Evolutionary conservation across 148 eudicot genomes (phyloP).

Genomic region (Selenicereus undatus): DNA sequence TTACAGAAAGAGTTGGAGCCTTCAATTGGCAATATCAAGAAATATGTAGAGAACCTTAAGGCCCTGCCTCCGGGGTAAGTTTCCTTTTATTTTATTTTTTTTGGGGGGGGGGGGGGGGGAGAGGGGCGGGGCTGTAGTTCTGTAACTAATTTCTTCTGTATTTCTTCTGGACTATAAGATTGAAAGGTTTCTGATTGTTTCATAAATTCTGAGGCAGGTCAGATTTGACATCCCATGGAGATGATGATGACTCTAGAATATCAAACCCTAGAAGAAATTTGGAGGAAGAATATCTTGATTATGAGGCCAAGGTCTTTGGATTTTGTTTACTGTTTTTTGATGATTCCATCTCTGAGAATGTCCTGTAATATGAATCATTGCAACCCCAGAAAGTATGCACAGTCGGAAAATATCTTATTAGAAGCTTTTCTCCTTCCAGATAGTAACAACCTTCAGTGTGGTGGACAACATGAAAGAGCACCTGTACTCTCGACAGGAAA

Average conservation of each 20-base stretch:
- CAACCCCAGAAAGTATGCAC: neutral
- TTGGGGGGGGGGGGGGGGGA: too few species aligned
- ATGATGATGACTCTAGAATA: slow-evolving; percentile 36
- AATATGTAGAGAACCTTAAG: slow-evolving; percentile 78
- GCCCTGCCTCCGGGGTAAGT: slow-evolving; percentile 67
- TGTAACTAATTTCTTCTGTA: neutral
- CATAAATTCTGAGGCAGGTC: slow-evolving; percentile 36
- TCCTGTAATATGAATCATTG: neutral
- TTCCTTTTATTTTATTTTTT: neutral
- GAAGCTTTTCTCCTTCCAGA: slow-evolving; percentile 40
- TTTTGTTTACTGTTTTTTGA: neutral
- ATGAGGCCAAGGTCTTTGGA: slow-evolving; percentile 75
- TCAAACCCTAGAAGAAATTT: slow-evolving; percentile 66
- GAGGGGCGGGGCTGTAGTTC: neutral
- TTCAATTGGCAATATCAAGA: slow-evolving; percentile 63
- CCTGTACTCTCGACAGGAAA: slow-evolving; percentile 57
- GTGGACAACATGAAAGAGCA: slow-evolving; percentile 98
- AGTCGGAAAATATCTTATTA: slow-evolving; percentile 1
- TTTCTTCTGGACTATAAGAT: neutral
- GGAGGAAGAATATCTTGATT: slow-evolving; percentile 89
- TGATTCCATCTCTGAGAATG: neutral
- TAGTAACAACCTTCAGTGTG: slow-evolving; percentile 87
- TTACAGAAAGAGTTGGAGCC: slow-evolving; percentile 83
- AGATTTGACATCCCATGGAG: slow-evolving; percentile 34
- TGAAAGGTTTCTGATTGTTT: slow-evolving; percentile 9